Evolutionary conservation across 176 grass and related monocot genomes (phyloP), one percentile per base, ranked within the genome.

Genomic region (Musa troglodytarum): DNA sequence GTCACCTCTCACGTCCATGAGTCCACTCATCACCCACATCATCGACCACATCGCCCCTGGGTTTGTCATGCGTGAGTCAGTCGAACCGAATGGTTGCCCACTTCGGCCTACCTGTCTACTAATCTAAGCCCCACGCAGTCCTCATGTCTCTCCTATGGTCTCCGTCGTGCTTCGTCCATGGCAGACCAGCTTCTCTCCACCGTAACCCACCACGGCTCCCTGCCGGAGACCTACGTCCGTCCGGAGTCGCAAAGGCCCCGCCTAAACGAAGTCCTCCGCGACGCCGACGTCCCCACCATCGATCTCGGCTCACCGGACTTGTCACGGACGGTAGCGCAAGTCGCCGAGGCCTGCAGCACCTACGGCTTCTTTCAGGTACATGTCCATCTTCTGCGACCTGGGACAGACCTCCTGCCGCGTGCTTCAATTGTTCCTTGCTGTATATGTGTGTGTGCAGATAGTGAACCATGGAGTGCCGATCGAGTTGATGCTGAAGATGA

Each of bases 301-400:
- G 63, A 65, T 28, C 63, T 65, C 10, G 63, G 63, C 23, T 26
- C 63, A 1, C n/a, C 63, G 3, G 24, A 65, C n/a, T 4, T 11
- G 9, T 12, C 21, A 0, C 21, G 4, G 13, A 65, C 26, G 24
- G 63, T 65, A 4, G 63, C 9, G 63, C 63, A 65, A 11, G 22
- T 65, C 11, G 63, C 63, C 20, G 63, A 65, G 0, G 63, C 63
- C 22, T 65, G 63, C 23, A 65, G 24, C 24, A 8, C 20, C 12
- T 65, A 65, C 63, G 63, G 63, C 22, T 65, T 26, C 63, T 65
- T 65, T 25, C 63, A 65, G 63, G 63, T 65, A 65, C 10, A 26
- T 23, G 63, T 65, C 34, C 4, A 5, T 3, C 34, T 43, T 43
- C 34, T 43, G 34, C 34, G 6, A 43, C 34, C 34, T 43, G 4